Conservation (phyloP, 805 yeast species). For the Candida ovalis region DNA sequence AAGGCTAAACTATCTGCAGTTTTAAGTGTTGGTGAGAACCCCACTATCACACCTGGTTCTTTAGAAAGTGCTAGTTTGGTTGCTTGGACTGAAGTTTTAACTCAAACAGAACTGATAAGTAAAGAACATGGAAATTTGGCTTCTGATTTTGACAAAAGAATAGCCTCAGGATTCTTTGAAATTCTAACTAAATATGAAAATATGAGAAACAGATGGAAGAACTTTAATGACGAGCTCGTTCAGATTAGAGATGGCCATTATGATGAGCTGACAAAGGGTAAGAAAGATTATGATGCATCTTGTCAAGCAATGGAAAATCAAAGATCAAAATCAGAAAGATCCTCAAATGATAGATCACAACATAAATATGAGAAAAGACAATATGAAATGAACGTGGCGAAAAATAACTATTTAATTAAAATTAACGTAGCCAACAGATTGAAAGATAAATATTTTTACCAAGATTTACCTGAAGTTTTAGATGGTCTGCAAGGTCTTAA, state of each 20-base stretch:
- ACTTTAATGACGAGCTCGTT: conserved; percentile 55
- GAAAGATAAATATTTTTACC: conserved; percentile 89
- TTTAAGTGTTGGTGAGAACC: conserved; percentile 86
- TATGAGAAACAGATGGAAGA: conserved; percentile 51
- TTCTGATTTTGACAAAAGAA: conserved; percentile 52
- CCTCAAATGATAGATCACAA: conserved; percentile 44
- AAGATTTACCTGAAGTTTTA: conserved; percentile 86
- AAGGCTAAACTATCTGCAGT: conserved; percentile 66
- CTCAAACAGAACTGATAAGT: conserved; percentile 78
- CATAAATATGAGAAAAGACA: conserved; percentile 59
- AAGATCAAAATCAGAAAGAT: conserved; percentile 68
- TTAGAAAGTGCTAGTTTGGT: conserved; percentile 83
- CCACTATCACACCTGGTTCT: conserved; percentile 92
- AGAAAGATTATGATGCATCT: conserved; percentile 72
- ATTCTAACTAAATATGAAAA: conserved; percentile 51
- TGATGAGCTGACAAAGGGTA: conserved; percentile 57
- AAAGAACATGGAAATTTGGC: conserved; percentile 60
- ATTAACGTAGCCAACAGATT: conserved; percentile 83
- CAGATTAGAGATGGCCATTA: conserved; percentile 46
- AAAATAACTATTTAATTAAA: conserved; percentile 76
- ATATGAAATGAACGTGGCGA: conserved; percentile 80
- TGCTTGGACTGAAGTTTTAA: conserved; percentile 84
- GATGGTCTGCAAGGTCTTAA: conserved; percentile 82
- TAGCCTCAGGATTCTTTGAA: conserved; percentile 57
- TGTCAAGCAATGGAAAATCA: conserved; percentile 80